Evolutionary conservation across 495 filamentous ascomycete species (phyloP).

Genomic region (Friedmanniomyces endolithicus): DNA sequence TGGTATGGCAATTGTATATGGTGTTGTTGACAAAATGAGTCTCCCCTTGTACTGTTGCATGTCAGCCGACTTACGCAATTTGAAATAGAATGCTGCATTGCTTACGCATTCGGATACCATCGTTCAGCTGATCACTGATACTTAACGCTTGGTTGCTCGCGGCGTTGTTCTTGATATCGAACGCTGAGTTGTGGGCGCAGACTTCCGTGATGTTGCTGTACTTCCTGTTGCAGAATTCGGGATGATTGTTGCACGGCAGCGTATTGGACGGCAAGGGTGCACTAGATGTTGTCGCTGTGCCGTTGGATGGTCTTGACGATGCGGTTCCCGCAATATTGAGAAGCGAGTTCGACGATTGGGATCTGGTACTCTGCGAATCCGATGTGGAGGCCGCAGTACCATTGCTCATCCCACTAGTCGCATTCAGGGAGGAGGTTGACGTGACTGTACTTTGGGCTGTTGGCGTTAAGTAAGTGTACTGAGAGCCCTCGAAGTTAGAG

Average conservation of each 20-base stretch:
- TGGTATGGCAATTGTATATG: slow-evolving; percentile 59
- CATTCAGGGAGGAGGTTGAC: neutral
- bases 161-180: slow-evolving; percentile 52
- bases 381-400: neutral
- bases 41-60: slow-evolving; percentile 61
- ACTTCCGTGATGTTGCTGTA: slow-evolving; percentile 88
- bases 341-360: neutral
- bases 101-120: slow-evolving; percentile 72
- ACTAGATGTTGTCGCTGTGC: slow-evolving; percentile 1
- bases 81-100: no score
- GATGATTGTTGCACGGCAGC: slow-evolving; percentile 68
- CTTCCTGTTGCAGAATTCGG: slow-evolving; percentile 67
- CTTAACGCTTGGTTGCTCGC: slow-evolving; percentile 64
- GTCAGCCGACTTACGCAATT: neutral
- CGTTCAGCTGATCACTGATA: slow-evolving; percentile 66
- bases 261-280: slow-evolving; percentile 26
- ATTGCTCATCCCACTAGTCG: neutral
- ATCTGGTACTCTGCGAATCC: neutral
- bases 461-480: slow-evolving; percentile 10
- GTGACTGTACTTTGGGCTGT: slow-evolving; percentile 5
- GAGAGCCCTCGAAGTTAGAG: slow-evolving; percentile 15
- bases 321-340: neutral
- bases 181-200: slow-evolving; percentile 79
- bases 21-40: slow-evolving; percentile 55
- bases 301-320: slow-evolving; percentile 5